These are phyloP conservation scores for Fagopyrum esculentum DNA, from an alignment of 148 eudicot species.

Conservation along the genomic window DNA sequence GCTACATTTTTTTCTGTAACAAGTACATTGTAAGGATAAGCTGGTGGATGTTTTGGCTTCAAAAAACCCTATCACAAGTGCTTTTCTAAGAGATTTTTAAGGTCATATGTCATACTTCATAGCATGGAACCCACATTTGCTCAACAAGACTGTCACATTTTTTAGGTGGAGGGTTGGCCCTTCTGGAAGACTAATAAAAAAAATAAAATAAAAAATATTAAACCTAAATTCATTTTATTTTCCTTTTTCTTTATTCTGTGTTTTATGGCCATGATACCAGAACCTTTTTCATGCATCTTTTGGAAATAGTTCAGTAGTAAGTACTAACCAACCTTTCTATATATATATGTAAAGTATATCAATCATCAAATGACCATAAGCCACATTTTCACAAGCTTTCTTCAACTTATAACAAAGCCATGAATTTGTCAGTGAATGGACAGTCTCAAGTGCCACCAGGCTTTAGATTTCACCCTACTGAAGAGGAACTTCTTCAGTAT, in stretches of 20 bases:
- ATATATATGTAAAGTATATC: constrained; percentile 2
- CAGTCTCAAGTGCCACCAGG: constrained; percentile 55
- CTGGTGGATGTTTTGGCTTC: constrained; percentile 7
- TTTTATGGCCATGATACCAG: constrained; percentile 7
- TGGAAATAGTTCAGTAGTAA: neutral
- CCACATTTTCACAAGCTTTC: neutral
- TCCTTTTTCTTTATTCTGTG: neutral
- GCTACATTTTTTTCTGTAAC: neutral
- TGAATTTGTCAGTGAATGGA: constrained; percentile 44
- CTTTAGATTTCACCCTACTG: constrained; percentile 60
- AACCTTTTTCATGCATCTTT: constrained; percentile 11
- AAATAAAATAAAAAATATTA: neutral
- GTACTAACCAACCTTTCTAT: constrained; percentile 5
- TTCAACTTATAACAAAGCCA: neutral
- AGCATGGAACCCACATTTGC: constrained; percentile 12
- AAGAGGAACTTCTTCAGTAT: constrained; percentile 53
- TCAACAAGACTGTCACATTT: constrained; percentile 8
- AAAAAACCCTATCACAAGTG: constrained; percentile 15
- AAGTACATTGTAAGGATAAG: constrained; percentile 6
- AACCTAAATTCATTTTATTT: neutral
- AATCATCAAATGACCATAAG: neutral
- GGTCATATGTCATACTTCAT: constrained; percentile 38
- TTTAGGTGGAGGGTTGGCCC: constrained; percentile 11
- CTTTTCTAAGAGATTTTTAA: constrained; percentile 34
- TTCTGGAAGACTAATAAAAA: neutral